These are phyloP conservation scores for Kurtzmaniella quercitrusa DNA, from an alignment of 1,139 yeast genomes.

Conservation along the genomic window DNA sequence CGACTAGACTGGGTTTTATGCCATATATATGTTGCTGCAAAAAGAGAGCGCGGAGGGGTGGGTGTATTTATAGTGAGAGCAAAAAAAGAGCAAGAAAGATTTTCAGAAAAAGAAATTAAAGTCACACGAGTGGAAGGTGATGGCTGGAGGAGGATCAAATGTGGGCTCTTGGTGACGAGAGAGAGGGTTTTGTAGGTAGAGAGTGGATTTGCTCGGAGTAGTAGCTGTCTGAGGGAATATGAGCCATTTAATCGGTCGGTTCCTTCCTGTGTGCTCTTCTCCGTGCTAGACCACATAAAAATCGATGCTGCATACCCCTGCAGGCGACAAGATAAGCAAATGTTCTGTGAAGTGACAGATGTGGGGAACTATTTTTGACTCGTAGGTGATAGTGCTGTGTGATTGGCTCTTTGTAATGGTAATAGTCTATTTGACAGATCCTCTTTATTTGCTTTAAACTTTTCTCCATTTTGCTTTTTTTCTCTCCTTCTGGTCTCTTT, in stretches of 20 bases:
- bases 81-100: constrained; percentile 8
- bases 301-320: not conserved
- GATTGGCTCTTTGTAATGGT: no score
- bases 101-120: not conserved
- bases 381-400: no score
- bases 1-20: not conserved
- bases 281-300: not conserved
- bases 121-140: constrained; percentile 3
- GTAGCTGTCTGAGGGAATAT: not conserved
- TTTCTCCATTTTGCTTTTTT: no score
- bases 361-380: no score
- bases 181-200: no score
- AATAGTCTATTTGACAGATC: no score
- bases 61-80: constrained; percentile 1
- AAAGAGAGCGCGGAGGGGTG: not conserved
- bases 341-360: no score
- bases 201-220: not conserved
- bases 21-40: not conserved
- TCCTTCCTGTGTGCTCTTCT: not conserved
- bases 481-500: no score
- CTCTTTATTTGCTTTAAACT: no score
- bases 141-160: no score
- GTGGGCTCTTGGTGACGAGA: no score
- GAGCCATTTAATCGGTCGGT: no score
- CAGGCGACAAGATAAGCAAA: not conserved